Conservation (phyloP, 352 stramenopile genomes). For the Peronospora destructor region DNA sequence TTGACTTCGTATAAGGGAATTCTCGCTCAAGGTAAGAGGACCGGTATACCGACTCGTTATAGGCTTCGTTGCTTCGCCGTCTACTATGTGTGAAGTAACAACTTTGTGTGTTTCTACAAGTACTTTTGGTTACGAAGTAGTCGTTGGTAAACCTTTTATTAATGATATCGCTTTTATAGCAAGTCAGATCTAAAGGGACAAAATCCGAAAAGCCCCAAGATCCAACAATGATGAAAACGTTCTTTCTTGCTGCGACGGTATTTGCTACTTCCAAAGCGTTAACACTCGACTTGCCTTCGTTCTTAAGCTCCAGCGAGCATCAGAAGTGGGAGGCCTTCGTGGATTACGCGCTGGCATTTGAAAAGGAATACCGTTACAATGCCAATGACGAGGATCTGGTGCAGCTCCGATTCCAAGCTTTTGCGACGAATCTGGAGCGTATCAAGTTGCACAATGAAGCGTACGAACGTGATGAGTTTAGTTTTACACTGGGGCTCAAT, state of each 20-base stretch:
- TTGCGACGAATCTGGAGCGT: constrained; percentile 42
- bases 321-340: constrained; percentile 43
- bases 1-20: too few species aligned
- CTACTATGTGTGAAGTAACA: too few species aligned
- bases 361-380: constrained; percentile 40
- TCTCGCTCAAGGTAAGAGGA: too few species aligned
- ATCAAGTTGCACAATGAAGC: constrained; percentile 47
- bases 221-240: constrained; percentile 27
- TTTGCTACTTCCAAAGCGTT: constrained; percentile 8
- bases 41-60: too few species aligned
- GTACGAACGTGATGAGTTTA: constrained; percentile 38
- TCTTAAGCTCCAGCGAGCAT: constrained; percentile 16
- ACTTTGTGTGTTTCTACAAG: too few species aligned
- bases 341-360: constrained; percentile 47
- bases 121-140: too few species aligned
- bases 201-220: neutral
- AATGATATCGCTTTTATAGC: neutral
- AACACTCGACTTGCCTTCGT: constrained; percentile 15
- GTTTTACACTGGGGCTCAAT: constrained; percentile 47
- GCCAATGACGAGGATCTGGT: constrained; percentile 37
- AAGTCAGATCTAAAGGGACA: neutral
- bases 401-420: constrained; percentile 36
- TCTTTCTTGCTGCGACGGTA: constrained; percentile 2
- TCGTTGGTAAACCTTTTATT: neutral
- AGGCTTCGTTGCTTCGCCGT: too few species aligned